Base-by-base conservation (phyloP, 1,284 basidiomycete species). In the Phaffia rhodozyma region DNA sequence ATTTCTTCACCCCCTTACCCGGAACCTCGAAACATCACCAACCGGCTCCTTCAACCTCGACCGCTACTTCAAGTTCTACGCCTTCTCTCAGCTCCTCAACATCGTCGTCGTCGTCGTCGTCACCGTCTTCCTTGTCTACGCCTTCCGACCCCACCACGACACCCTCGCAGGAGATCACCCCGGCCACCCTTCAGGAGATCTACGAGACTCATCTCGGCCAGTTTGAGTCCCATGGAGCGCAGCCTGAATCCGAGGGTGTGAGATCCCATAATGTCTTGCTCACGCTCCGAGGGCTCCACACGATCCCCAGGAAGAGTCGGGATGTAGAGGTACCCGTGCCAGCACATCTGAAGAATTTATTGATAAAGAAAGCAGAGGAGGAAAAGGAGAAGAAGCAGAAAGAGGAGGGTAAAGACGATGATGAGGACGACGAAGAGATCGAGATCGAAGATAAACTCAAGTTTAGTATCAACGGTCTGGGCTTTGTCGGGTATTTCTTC, bases 211-310 rank as follows among this genome's bases (percentile, higher is more conserved):
- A 60, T 20, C 58, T 65, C 34, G 30, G 58, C 3, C 63, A 25
- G 23, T 59, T 56, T 23, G 58, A 58, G 16, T 3, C 53, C 2
- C 48, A 54, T 3, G 21, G 50, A 43, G 38, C 63, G 5, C 63
- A 20, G 23, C 63, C 55, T 23, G 58, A 58, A 16, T 3, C 53
- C 2, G 50, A 54, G 5, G 21, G 50, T 23, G 47, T 52, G 30
- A 3, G 25, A 7, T 65, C 63, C 5, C 57, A 65, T 43, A 65
- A 65, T 34, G 27, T 65, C 20, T 47, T 65, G 6, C 54, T 65
- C 20, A 65, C 63, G 16, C 4, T 23, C 18, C 13, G 25, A 5
- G 53, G 55, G 13, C 50, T 65, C 13, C 63, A 65, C 34, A 55
- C 58, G 1, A 57, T 65, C 20, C 63, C 63, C 21, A 38, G 63